phyloP scores from a whole-genome alignment of 805 yeast species.

The Ogataea methanolica region DNA sequence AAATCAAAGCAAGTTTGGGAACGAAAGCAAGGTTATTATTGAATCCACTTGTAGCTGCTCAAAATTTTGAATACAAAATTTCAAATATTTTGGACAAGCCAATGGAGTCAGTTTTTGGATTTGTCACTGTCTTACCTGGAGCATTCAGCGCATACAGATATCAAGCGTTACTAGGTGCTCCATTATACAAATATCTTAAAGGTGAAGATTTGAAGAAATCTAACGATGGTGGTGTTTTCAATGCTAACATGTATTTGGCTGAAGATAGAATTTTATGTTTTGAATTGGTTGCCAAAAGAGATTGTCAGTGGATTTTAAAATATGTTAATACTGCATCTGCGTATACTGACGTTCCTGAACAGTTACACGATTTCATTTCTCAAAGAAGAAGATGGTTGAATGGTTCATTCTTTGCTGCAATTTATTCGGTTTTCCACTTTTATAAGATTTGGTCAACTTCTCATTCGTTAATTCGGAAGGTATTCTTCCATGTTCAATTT shows the following conservation, averaged over 20 bases:
- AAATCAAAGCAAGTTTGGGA: constrained; percentile 84
- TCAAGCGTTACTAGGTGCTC: constrained; percentile 77
- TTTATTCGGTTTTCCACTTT: constrained; percentile 78
- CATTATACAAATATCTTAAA: constrained; percentile 83
- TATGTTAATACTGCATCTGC: constrained; percentile 88
- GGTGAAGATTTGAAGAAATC: constrained; percentile 78
- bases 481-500: constrained; percentile 73
- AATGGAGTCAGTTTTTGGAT: constrained; percentile 91
- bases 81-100: constrained; percentile 95
- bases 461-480: constrained; percentile 64
- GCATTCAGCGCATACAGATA: constrained; percentile 94
- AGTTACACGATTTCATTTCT: constrained; percentile 77
- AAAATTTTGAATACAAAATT: constrained; percentile 94
- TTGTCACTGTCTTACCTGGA: constrained; percentile 91
- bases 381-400: constrained; percentile 97
- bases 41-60: constrained; percentile 93
- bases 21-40: constrained; percentile 40
- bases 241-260: constrained; percentile 94
- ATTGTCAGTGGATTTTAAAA: constrained; percentile 70
- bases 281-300: constrained; percentile 84
- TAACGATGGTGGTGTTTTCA: constrained; percentile 73
- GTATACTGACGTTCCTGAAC: constrained; percentile 92
- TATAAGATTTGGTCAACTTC: constrained; percentile 73
- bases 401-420: constrained; percentile 93
- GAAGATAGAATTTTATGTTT: constrained; percentile 95